These are phyloP conservation scores for Xylaria bambusicola DNA, from an alignment of 495 filamentous ascomycete species.

Conservation along the genomic window DNA sequence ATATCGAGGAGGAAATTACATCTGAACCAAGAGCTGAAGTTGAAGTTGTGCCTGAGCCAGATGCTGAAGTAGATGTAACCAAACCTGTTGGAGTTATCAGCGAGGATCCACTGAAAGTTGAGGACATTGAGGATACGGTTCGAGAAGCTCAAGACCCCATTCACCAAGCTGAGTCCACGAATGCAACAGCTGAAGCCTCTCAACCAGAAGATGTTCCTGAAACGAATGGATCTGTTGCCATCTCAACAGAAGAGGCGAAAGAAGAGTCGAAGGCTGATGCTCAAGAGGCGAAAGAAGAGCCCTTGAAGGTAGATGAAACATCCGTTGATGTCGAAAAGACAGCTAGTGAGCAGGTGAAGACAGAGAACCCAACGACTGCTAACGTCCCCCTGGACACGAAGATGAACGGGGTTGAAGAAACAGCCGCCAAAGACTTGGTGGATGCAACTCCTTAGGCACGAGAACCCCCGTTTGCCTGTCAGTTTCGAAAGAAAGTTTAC, in stretches of 20 bases:
- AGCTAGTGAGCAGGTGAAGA: too few relatives aligned
- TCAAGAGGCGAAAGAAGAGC: too few relatives aligned
- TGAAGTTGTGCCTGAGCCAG: background rate
- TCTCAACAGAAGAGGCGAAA: background rate
- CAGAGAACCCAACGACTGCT: background rate
- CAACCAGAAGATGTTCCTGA: background rate
- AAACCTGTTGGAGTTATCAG: slow-evolving; percentile 15
- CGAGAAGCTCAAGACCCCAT: slow-evolving; percentile 20
- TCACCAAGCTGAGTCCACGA: background rate
- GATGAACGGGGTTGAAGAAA: background rate
- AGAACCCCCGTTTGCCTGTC: background rate
- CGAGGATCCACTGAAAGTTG: slow-evolving; percentile 23
- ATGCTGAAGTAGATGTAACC: slow-evolving; percentile 5
- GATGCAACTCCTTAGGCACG: slow-evolving; percentile 15
- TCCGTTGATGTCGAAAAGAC: too few relatives aligned
- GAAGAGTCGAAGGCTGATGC: slow-evolving; percentile 2
- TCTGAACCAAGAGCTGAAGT: background rate
- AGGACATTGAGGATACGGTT: slow-evolving; percentile 28
- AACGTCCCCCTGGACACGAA: background rate
- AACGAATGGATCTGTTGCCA: background rate
- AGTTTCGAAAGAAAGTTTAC: slow-evolving; percentile 6
- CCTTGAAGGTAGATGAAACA: too few relatives aligned
- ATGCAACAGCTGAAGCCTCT: background rate
- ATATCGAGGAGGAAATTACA: too few relatives aligned
- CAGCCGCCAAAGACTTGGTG: background rate